A percentile compares a stretch with the other conserved stretches of the same genome.
Conservation (phyloP, 805 yeast genomes). For the Yamadazyma sp. region DNA sequence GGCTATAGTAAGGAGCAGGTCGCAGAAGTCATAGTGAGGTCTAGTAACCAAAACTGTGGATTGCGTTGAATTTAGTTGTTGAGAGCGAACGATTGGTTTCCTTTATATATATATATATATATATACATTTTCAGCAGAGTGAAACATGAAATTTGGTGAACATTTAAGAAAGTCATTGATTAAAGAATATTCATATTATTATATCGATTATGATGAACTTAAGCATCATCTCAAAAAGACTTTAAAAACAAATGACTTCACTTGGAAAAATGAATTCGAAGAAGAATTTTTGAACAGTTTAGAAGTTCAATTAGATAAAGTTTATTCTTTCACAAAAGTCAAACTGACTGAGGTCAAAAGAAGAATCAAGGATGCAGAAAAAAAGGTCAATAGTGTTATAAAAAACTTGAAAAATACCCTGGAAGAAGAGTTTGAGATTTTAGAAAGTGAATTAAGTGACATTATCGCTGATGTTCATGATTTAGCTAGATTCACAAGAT, state of each 20-base stretch:
- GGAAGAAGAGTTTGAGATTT: constrained; percentile 42
- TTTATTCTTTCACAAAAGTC: constrained; percentile 84
- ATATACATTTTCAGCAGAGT: too few relatives aligned
- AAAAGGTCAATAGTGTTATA: constrained; percentile 64
- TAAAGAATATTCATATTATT: constrained; percentile 86
- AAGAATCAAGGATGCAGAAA: constrained; percentile 79
- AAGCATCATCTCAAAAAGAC: constrained; percentile 76
- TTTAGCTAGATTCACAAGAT: constrained; percentile 86
- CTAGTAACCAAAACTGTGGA: too few relatives aligned
- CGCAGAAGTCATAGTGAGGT: too few relatives aligned
- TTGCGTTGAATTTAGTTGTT: too few relatives aligned
- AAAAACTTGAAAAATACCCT: constrained; percentile 36
- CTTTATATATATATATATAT: too few relatives aligned
- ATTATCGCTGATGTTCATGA: constrained; percentile 97
- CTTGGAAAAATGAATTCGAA: constrained; percentile 78
- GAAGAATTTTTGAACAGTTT: constrained; percentile 72
- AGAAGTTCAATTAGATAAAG: constrained; percentile 88
- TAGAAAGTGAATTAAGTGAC: constrained; percentile 51
- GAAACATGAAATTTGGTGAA: constrained; percentile 89
- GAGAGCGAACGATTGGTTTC: too few relatives aligned
- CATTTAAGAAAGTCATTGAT: constrained; percentile 85
- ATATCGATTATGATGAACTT: constrained; percentile 86
- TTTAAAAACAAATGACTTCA: constrained; percentile 49
- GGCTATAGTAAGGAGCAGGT: too few relatives aligned
- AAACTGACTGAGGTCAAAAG: constrained; percentile 83